Conservation (phyloP, 371 early-diverging fungal genomes). For the Mucor irregularis region DNA sequence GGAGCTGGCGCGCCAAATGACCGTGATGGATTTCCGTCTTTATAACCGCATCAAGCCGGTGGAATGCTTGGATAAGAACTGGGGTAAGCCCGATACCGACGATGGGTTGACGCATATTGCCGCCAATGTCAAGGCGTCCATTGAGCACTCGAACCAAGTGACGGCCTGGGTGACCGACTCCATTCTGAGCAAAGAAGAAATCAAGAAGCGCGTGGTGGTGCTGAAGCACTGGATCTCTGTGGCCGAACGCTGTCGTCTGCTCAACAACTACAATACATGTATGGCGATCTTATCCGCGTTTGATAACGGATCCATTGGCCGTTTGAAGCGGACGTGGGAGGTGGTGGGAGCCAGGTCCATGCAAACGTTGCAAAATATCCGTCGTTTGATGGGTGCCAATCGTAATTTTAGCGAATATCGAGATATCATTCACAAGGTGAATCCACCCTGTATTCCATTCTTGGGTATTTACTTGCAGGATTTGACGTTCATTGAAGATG, state of each 20-base stretch:
- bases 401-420: constrained; percentile 86
- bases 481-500: constrained; percentile 92
- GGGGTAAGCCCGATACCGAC: constrained; percentile 65
- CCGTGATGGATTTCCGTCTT: constrained; percentile 71
- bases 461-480: constrained; percentile 88
- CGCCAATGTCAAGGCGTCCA: constrained; percentile 66
- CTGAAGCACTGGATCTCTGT: constrained; percentile 84
- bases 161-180: constrained; percentile 89
- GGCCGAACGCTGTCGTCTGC: constrained; percentile 61
- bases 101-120: constrained; percentile 49
- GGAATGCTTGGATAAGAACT: constrained; percentile 81
- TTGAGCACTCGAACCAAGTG: constrained; percentile 70
- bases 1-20: constrained; percentile 87
- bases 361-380: constrained; percentile 49
- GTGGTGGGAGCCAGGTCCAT: constrained; percentile 48
- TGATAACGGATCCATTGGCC: constrained; percentile 82
- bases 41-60: constrained; percentile 71
- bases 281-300: constrained; percentile 87
- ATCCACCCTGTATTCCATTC: constrained; percentile 93
- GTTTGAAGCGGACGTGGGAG: constrained; percentile 87
- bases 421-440: constrained; percentile 75
- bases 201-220: constrained; percentile 71
- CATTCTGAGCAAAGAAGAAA: constrained; percentile 78
- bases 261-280: constrained; percentile 83
- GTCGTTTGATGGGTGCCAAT: constrained; percentile 71